Percentiles rank a stretch among this genome's conserved stretches.
Conservation (phyloP, 1,284 basidiomycete genomes). For the Moniliophthora roreri region DNA sequence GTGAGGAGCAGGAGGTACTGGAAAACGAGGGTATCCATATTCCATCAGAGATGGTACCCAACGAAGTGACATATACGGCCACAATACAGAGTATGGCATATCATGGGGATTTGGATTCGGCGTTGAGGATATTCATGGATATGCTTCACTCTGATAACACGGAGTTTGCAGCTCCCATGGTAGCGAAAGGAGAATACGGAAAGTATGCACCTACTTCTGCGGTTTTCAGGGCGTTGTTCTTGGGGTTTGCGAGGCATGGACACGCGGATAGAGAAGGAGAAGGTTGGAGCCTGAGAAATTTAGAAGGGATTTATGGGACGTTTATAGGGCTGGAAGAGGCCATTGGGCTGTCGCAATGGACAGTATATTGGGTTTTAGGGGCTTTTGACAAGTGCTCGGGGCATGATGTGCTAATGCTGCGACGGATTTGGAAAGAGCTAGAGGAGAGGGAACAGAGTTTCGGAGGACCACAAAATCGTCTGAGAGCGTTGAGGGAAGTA, state of each 20-base stretch:
- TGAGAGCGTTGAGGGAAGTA: constrained; percentile 37
- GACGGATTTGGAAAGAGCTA: constrained; percentile 53
- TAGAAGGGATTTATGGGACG: constrained; percentile 53
- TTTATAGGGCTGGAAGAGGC: constrained; percentile 53
- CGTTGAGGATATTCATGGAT: constrained; percentile 65
- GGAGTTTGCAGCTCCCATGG: constrained; percentile 31
- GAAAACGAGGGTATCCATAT: constrained; percentile 46
- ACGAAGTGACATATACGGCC: constrained; percentile 66
- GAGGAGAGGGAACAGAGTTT: constrained; percentile 48
- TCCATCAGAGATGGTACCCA: constrained; percentile 46
- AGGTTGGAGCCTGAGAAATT: constrained; percentile 55
- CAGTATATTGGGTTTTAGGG: constrained; percentile 64
- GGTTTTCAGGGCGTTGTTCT: constrained; percentile 72
- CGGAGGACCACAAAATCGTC: constrained; percentile 42
- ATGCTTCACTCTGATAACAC: constrained; percentile 58
- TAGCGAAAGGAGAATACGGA: constrained; percentile 24
- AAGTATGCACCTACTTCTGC: constrained; percentile 46
- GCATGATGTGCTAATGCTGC: constrained; percentile 45
- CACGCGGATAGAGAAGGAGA: constrained; percentile 11
- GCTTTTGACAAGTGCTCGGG: constrained; percentile 61
- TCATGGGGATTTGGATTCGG: constrained; percentile 62
- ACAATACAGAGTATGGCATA: constrained; percentile 70
- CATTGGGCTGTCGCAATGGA: constrained; percentile 40
- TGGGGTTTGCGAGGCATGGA: constrained; percentile 72
- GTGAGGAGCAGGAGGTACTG: constrained; percentile 32